Evolutionary conservation across 2,329 filamentous ascomycete genomes (phyloP).

Genomic region (Pyrenophora seminiperda): DNA sequence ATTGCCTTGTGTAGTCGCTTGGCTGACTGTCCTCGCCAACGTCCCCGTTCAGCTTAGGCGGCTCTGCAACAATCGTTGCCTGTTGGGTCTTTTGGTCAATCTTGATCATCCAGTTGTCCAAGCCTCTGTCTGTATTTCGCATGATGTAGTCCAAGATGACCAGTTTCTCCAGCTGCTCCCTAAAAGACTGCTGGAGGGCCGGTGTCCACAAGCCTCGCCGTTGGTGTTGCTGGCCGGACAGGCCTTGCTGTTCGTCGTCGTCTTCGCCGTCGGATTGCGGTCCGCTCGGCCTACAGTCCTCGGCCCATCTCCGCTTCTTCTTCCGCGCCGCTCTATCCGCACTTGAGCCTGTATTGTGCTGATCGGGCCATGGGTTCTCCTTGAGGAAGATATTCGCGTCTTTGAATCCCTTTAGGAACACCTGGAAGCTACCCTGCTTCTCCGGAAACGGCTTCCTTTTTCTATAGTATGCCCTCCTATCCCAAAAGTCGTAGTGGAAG

Average conservation of each 20-base stretch:
- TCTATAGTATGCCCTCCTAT: constrained; percentile 82
- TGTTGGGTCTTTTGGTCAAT: constrained; percentile 84
- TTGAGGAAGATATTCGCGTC: constrained; percentile 95
- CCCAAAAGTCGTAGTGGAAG: constrained; percentile 98
- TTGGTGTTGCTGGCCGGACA: constrained; percentile 43
- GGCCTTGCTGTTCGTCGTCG: constrained; percentile 52
- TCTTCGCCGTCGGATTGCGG: constrained; percentile 66
- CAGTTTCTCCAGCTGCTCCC: constrained; percentile 94
- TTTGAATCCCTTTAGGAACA: constrained; percentile 95
- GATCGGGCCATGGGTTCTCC: constrained; percentile 96
- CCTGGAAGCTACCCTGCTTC: constrained; percentile 95
- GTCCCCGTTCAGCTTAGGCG: constrained; percentile 66
- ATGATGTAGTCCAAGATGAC: constrained; percentile 99
- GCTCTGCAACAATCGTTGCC: constrained; percentile 85
- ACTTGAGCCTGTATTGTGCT: constrained; percentile 71
- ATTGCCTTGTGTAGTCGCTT: constrained; percentile 64
- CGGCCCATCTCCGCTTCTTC: constrained; percentile 71
- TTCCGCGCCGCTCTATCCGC: constrained; percentile 70
- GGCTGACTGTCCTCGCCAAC: constrained; percentile 46
- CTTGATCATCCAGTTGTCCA: constrained; percentile 99
- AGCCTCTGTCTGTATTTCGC: constrained; percentile 93
- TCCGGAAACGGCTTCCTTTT: constrained; percentile 85
- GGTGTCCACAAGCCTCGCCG: constrained; percentile 83
- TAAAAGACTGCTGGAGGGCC: constrained; percentile 82
- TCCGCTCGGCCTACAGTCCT: constrained; percentile 75